Base-by-base conservation (phyloP, 257 asterid species). In the Lantana camara region DNA sequence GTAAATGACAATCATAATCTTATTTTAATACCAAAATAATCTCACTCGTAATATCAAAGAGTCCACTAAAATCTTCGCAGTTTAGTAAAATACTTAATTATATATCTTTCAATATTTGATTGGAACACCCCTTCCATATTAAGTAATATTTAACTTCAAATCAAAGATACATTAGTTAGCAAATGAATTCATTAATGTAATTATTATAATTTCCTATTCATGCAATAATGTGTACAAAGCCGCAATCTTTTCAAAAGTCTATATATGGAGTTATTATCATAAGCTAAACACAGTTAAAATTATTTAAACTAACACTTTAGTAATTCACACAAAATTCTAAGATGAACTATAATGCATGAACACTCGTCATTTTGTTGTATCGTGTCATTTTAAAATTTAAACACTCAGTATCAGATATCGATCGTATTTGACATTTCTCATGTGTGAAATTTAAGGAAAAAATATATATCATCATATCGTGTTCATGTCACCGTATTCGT, bases 171-270 rank as follows among this genome's bases (percentile, higher is more conserved):
- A 51, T 20, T 12, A 34, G 5, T 38, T 64, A 17, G 17, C 24
- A 58, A 32, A 19, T 4, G 1, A 5, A 20, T 52, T 46, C 17
- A 12, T 45, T 44, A 19, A 27, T 29, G 30, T 38, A 38, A 9
- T 45, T 32, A 11, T 38, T 37, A 55, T n/a, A n/a, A n/a, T 57
- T 30, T 45, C 38, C 24, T 16, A 30, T 49, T 64, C 60, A 30
- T 40, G 51, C 72, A 51, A n/a, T n/a, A n/a, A 51, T 49, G 38
- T 72, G 77, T 45, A 29, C 53, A 42, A 62, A 63, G 13, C 42
- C 21, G 53, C 57, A 51, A 54, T 32, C 45, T 19, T 42, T 55
- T 66, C 35, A 66, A 64, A 63, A 56, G 48, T 55, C 68, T 24
- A 8, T n/a, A n/a, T n/a, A n/a, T 21, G 27, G 9, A 21, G 34